Evolutionary conservation across 768 basidiomycete genomes (phyloP).

Genomic region (Pleurotus giganteus): DNA sequence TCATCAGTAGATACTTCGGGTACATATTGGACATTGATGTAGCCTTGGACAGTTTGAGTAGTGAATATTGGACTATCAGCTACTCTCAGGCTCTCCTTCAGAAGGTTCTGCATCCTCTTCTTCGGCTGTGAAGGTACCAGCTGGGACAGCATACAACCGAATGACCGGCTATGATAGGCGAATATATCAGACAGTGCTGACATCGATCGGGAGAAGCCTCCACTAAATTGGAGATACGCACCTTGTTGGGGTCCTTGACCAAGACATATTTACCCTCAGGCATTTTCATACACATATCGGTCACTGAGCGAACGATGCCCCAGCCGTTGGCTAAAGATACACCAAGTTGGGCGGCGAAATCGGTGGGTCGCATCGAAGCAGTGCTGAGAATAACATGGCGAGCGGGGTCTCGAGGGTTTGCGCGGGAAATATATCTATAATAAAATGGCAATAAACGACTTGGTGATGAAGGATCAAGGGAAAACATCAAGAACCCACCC

Average conservation of each 20-base stretch:
- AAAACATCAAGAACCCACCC: slow-evolving; percentile 58
- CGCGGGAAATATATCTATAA: slow-evolving; percentile 89
- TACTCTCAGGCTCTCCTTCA: slow-evolving; percentile 37
- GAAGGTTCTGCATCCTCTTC: slow-evolving; percentile 65
- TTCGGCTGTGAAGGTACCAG: slow-evolving; percentile 78
- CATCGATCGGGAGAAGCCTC: slow-evolving; percentile 14
- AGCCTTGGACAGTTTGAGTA: neutral
- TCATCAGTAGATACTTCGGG: slow-evolving; percentile 1
- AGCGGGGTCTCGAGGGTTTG: slow-evolving; percentile 89
- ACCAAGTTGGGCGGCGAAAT: slow-evolving; percentile 94
- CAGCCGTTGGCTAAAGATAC: slow-evolving; percentile 94
- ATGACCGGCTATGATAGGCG: slow-evolving; percentile 76
- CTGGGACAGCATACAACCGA: slow-evolving; percentile 90
- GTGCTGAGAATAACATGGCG: slow-evolving; percentile 96
- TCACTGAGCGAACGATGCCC: slow-evolving; percentile 96
- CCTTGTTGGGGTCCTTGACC: slow-evolving; percentile 97
- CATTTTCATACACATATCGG: slow-evolving; percentile 94
- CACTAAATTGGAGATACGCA: slow-evolving; percentile 45
- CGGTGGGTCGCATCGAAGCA: slow-evolving; percentile 89
- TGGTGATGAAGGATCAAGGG: slow-evolving; percentile 9
- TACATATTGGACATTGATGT: neutral
- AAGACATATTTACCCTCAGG: slow-evolving; percentile 98
- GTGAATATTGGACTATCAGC: too few species aligned
- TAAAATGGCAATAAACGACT: slow-evolving; percentile 5
- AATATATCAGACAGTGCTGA: slow-evolving; percentile 14